phyloP scores from a whole-genome alignment of 2,329 filamentous ascomycete genomes.

The Colletotrichum trifolii region DNA sequence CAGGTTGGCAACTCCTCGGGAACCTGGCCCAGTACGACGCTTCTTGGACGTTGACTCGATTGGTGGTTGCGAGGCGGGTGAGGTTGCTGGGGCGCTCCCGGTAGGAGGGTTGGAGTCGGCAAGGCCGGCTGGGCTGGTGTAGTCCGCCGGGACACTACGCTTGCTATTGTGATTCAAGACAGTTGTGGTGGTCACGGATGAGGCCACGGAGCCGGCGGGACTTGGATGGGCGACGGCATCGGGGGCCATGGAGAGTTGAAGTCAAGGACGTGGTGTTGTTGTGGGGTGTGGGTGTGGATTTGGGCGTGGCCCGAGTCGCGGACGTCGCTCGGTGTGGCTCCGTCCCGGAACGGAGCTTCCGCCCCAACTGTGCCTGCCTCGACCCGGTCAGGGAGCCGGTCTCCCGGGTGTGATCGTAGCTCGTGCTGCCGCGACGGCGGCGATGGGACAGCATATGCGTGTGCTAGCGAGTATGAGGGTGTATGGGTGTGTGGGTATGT shows the following conservation, averaged over 20 bases:
- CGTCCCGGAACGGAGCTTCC: not conserved
- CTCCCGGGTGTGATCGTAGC: constrained; percentile 2
- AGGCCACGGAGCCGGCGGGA: constrained; percentile 35
- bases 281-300: too few species aligned
- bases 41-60: constrained; percentile 50
- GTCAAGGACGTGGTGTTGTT: not conserved
- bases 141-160: constrained; percentile 23
- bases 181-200: constrained; percentile 25
- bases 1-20: constrained; percentile 69
- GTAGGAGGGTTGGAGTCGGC: constrained; percentile 17
- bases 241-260: constrained; percentile 28
- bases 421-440: constrained; percentile 21
- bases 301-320: too few species aligned
- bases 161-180: constrained; percentile 25
- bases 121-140: constrained; percentile 29
- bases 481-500: too few species aligned
- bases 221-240: constrained; percentile 36
- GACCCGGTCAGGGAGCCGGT: constrained; percentile 23
- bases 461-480: not conserved
- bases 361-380: constrained; percentile 18
- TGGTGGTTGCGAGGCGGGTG: constrained; percentile 23
- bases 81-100: constrained; percentile 17
- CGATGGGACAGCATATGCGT: constrained; percentile 17
- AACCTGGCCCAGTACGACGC: constrained; percentile 57
- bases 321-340: too few species aligned